A percentile compares a stretch with the other conserved stretches of the same genome.
Conservation (phyloP, 805 yeast species). For the Candida odintsovae region DNA sequence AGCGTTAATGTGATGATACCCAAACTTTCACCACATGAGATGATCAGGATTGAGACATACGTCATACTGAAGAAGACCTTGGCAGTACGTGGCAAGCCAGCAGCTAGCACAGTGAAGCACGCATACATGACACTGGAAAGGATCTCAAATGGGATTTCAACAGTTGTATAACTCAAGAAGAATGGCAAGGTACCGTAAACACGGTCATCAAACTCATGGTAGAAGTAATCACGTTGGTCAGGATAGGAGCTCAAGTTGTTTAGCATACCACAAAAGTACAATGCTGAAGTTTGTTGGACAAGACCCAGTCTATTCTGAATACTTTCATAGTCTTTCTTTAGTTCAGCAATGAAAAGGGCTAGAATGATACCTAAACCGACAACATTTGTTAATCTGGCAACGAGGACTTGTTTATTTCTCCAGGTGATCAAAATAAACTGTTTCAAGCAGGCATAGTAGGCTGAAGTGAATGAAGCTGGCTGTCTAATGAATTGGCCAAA, state of each 20-base stretch:
- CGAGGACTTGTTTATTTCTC: conserved; percentile 48
- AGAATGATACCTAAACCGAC: conserved; percentile 63
- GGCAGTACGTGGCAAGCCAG: conserved; percentile 67
- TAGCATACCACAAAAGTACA: conserved; percentile 78
- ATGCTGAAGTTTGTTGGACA: conserved; percentile 64
- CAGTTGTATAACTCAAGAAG: conserved; percentile 48
- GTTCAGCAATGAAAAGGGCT: conserved; percentile 62
- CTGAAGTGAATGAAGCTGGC: conserved; percentile 15
- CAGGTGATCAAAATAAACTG: conserved; percentile 25
- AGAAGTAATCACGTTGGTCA: conserved; percentile 65
- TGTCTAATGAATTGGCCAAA: conserved; percentile 13
- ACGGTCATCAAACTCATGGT: conserved; percentile 72
- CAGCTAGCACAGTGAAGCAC: conserved; percentile 57
- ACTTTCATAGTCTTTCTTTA: conserved; percentile 41
- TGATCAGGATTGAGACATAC: conserved; percentile 45
- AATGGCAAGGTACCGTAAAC: conserved; percentile 67
- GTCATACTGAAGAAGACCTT: conserved; percentile 62
- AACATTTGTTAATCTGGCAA: conserved; percentile 62
- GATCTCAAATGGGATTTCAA: conserved; percentile 66
- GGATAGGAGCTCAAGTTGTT: conserved; percentile 77
- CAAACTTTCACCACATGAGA: conserved; percentile 77
- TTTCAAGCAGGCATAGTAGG: conserved; percentile 15
- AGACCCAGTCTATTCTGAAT: conserved; percentile 68
- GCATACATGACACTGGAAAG: conserved; percentile 54
- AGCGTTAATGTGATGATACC: conserved; percentile 77